phyloP scores from a whole-genome alignment of 805 yeast genomes.

The Nakazawaea wickerhamii region DNA sequence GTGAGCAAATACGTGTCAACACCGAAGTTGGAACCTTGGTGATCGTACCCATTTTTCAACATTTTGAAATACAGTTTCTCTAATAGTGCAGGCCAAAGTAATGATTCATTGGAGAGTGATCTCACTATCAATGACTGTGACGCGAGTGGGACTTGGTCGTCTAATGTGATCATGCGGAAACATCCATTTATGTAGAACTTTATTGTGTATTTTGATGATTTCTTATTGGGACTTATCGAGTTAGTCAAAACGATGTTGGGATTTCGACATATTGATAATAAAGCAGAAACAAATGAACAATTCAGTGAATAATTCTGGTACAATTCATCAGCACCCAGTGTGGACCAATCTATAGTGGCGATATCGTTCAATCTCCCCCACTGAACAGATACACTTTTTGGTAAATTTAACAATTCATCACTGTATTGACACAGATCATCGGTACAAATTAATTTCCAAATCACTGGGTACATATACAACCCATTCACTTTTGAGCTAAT shows the following conservation, averaged over 20 bases:
- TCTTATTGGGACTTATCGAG: conserved; percentile 22
- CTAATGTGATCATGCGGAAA: conserved; percentile 39
- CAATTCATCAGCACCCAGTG: conserved; percentile 23
- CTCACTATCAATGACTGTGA: conserved; percentile 26
- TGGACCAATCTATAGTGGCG: conserved; percentile 9
- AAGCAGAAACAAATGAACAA: conserved; percentile 72
- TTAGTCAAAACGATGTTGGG: conserved; percentile 20
- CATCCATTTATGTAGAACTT: conserved; percentile 49
- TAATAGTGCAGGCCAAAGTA: conserved; percentile 64
- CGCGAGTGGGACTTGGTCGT: conserved; percentile 39
- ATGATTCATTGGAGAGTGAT: conserved; percentile 27
- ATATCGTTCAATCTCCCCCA: neutral
- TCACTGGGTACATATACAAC: conserved; percentile 1
- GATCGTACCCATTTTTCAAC: conserved; percentile 46
- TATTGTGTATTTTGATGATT: conserved; percentile 33
- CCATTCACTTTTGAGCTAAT: conserved; percentile 17
- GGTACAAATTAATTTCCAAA: conserved; percentile 7
- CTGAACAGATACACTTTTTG: neutral
- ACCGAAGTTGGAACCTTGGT: conserved; percentile 72
- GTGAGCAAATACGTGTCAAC: conserved; percentile 58
- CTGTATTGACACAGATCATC: conserved; percentile 1
- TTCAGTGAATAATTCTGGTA: conserved; percentile 52
- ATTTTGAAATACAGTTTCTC: conserved; percentile 73
- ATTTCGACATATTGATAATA: conserved; percentile 42
- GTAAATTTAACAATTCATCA: conserved; percentile 6